These are phyloP conservation scores for Neurospora crassa DNA, from an alignment of 2,329 filamentous ascomycete species.

Conservation along the genomic window DNA sequence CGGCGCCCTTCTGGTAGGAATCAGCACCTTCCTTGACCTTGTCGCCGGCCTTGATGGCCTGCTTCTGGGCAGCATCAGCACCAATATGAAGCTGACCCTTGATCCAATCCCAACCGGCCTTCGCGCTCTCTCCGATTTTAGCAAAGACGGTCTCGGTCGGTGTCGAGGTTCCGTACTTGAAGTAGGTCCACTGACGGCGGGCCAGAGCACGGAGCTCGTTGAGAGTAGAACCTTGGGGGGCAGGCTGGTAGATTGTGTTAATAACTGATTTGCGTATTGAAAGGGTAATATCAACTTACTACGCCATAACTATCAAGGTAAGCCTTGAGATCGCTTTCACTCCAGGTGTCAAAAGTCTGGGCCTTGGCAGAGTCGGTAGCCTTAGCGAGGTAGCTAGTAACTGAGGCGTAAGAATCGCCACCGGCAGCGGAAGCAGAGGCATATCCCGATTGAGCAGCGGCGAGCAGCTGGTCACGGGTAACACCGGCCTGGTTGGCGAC, in stretches of 20 bases:
- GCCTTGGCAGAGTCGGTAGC: conserved; percentile 58
- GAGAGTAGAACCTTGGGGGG: conserved; percentile 56
- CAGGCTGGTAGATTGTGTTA: conserved; percentile 25
- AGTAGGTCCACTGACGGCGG: conserved; percentile 65
- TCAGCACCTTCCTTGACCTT: conserved; percentile 30
- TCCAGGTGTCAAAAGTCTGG: conserved; percentile 63
- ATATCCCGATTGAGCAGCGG: conserved; percentile 53
- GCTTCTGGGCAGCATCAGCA: conserved; percentile 37
- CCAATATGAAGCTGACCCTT: conserved; percentile 38
- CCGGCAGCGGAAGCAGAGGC: conserved; percentile 48
- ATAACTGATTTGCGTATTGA: conserved; percentile 10
- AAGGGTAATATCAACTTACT: conserved; percentile 24
- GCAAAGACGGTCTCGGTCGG: conserved; percentile 57
- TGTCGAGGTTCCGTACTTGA: conserved; percentile 62
- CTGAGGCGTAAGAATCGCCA: conserved; percentile 51
- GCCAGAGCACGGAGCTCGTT: conserved; percentile 64
- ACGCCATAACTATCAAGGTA: conserved; percentile 76
- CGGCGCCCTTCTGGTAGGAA: not conserved
- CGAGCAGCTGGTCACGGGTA: conserved; percentile 64
- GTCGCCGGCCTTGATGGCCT: conserved; percentile 30
- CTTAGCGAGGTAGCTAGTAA: conserved; percentile 59
- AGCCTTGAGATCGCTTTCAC: conserved; percentile 61
- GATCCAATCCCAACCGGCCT: conserved; percentile 42
- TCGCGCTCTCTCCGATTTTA: conserved; percentile 44
- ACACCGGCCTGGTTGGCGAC: conserved; percentile 52